Evolutionary conservation across 495 filamentous ascomycete species (phyloP).

Genomic region (Annulohypoxylon nitens): DNA sequence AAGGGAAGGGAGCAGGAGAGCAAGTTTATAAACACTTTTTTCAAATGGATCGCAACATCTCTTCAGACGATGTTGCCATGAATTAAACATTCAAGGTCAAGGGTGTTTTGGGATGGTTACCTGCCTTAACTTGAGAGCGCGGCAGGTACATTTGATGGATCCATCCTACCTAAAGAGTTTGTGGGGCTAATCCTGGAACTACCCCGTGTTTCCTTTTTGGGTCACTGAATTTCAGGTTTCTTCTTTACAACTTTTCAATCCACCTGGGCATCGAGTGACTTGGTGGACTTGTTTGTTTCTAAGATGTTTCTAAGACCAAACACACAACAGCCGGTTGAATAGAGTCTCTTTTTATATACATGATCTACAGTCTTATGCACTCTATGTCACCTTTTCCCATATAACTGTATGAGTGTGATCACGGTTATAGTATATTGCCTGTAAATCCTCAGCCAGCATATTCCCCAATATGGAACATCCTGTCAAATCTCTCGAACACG

Average conservation of each 20-base stretch:
- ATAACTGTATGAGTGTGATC: slow-evolving; percentile 24
- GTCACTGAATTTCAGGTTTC: slow-evolving; percentile 19
- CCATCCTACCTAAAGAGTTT: background rate
- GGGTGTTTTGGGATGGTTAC: slow-evolving; percentile 6
- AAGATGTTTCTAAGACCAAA: background rate
- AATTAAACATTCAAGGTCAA: slow-evolving; percentile 12
- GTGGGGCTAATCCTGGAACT: slow-evolving; percentile 14
- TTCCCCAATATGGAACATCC: slow-evolving; percentile 37
- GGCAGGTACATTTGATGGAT: slow-evolving; percentile 1
- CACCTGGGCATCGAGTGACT: background rate
- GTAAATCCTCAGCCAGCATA: slow-evolving; percentile 24
- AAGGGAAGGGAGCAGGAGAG: background rate
- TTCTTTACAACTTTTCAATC: slow-evolving; percentile 13
- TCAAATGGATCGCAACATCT: background rate
- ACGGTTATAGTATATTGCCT: slow-evolving; percentile 44
- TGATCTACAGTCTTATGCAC: slow-evolving; percentile 16
- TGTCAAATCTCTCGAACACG: slow-evolving; percentile 30
- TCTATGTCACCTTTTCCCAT: slow-evolving; percentile 8
- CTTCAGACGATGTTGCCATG: background rate
- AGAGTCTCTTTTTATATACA: slow-evolving; percentile 37
- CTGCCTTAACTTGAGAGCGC: background rate
- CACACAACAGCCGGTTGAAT: slow-evolving; percentile 37
- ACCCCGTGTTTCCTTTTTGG: slow-evolving; percentile 46
- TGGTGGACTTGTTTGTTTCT: background rate
- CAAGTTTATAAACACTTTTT: background rate